Base-by-base conservation (phyloP, 495 filamentous ascomycete genomes). In the Penicillium ochrochloron region DNA sequence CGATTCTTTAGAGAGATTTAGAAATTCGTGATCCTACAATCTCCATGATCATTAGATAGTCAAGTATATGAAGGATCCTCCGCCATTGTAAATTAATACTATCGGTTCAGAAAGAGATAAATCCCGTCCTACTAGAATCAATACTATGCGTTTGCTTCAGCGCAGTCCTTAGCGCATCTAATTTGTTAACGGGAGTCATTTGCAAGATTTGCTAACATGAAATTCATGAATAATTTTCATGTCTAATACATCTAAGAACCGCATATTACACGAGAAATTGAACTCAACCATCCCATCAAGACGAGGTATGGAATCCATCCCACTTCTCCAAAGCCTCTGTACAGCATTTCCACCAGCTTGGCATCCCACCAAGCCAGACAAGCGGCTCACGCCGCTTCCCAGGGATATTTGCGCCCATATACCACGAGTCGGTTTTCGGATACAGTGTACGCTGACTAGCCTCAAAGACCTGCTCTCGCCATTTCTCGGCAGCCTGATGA, bases 331-430 rank as follows among this genome's bases (percentile, higher is more conserved):
- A 59, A 2, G 67, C 64, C 29, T 59, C 60, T 5, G 39, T 64
- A 27, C 63, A 68, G 3, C 46, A 54, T 60, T 66, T 60, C 68
- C 65, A 66, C 65, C 67, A 75, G 14, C 55, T 48, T 41, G 55
- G 74, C n/a, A 83, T 66, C 31, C 81, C 81, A 50, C 76, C 77
- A 14, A 76, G 51, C 61, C 78, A 84, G 57, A 76, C 75, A 33
- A 82, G 67, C 17, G 75, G 70, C 66, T 77, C 74, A 8, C 72
- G 64, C 9, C 62, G 59, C 71, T 82, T 84, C 0, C 81, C 81
- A 27, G 82, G 80, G 42, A 84, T 78, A 48, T 74, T 77, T 1
- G 73, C 69, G 0, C 81, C 81, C 75, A 80, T 80, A 62, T 82
- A 82, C 76, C 76, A 80, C 39, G 76, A 73, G 33, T 73, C 64